These are phyloP conservation scores for Salix viminalis DNA, from an alignment of 345 rosid species.

Conservation along the genomic window DNA sequence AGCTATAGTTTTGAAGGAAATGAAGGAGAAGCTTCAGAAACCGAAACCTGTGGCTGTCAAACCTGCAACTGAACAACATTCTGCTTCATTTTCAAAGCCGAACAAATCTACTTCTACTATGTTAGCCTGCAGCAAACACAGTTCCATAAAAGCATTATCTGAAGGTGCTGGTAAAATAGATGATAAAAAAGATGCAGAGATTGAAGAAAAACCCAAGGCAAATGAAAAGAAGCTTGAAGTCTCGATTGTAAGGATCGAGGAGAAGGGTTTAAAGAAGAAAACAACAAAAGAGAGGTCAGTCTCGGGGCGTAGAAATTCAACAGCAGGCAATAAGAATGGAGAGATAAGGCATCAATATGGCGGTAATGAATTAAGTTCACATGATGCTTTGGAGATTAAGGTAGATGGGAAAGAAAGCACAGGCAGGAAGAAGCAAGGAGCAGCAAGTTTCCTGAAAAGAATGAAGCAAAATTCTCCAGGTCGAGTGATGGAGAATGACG, in stretches of 20 bases:
- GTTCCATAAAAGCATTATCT: constrained; percentile 13
- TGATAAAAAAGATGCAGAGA: constrained; percentile 13
- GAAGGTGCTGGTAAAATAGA: constrained; percentile 19
- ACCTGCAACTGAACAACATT: constrained; percentile 11
- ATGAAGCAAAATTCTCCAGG: constrained; percentile 49
- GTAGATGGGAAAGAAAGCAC: constrained; percentile 31
- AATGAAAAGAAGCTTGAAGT: neutral
- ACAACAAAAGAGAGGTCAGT: constrained; percentile 27
- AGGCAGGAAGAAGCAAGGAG: constrained; percentile 38
- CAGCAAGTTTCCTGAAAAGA: constrained; percentile 44
- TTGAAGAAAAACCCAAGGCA: constrained; percentile 22
- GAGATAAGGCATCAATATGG: constrained; percentile 35
- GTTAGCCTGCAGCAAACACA: constrained; percentile 28
- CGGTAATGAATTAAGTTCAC: constrained; percentile 51
- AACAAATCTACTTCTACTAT: constrained; percentile 28
- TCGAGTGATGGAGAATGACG: constrained; percentile 10
- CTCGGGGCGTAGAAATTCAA: constrained; percentile 16
- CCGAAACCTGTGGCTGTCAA: neutral
- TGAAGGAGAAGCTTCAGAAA: constrained; percentile 30
- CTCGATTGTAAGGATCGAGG: constrained; percentile 8
- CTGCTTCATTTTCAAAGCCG: constrained; percentile 16
- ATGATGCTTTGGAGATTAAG: constrained; percentile 34
- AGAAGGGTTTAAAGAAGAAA: constrained; percentile 30
- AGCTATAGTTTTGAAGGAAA: constrained; percentile 38
- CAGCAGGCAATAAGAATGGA: constrained; percentile 19